A percentile compares a stretch with the other conserved stretches of the same genome.
These are phyloP conservation scores for Pythium coloratum DNA, from an alignment of 352 stramenopile genomes.

Conservation along the genomic window DNA sequence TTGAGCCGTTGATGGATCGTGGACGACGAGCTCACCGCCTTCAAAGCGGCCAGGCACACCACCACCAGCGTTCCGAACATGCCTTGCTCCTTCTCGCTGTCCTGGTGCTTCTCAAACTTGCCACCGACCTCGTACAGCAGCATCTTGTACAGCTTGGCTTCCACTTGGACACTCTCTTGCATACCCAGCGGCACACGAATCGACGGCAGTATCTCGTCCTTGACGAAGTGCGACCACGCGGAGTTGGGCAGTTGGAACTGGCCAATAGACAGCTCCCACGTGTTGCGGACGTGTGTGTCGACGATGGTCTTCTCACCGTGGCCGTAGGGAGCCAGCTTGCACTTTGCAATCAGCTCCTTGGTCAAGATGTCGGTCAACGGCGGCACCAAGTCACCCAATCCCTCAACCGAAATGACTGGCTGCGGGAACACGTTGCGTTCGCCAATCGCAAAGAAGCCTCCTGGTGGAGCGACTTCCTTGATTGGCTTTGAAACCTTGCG, in stretches of 20 bases:
- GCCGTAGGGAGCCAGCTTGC: constrained; percentile 21
- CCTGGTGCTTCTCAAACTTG: constrained; percentile 43
- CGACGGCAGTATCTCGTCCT: constrained; percentile 11
- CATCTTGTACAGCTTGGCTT: constrained; percentile 43
- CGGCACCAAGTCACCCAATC: constrained; percentile 1
- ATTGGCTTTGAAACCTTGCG: constrained; percentile 16
- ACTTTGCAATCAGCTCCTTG: constrained; percentile 12
- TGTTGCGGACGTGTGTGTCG: constrained; percentile 25
- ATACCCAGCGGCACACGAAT: constrained; percentile 20
- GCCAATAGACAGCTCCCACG: constrained; percentile 20
- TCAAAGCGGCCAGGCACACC: constrained; percentile 29
- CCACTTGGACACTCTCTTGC: background rate
- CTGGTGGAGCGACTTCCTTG: constrained; percentile 13
- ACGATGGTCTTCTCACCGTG: constrained; percentile 22
- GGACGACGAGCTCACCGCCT: constrained; percentile 23
- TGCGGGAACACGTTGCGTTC: background rate
- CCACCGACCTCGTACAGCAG: constrained; percentile 41
- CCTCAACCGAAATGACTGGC: constrained; percentile 7
- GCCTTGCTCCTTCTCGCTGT: constrained; percentile 53
- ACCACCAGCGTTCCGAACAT: constrained; percentile 57
- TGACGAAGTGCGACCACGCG: constrained; percentile 6
- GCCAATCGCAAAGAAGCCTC: constrained; percentile 10
- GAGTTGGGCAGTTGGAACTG: constrained; percentile 21
- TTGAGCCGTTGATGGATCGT: constrained; percentile 1
- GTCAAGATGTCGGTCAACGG: background rate